Evolutionary conservation across 1,139 yeast species (phyloP).

Genomic region (Pichia sp.): DNA sequence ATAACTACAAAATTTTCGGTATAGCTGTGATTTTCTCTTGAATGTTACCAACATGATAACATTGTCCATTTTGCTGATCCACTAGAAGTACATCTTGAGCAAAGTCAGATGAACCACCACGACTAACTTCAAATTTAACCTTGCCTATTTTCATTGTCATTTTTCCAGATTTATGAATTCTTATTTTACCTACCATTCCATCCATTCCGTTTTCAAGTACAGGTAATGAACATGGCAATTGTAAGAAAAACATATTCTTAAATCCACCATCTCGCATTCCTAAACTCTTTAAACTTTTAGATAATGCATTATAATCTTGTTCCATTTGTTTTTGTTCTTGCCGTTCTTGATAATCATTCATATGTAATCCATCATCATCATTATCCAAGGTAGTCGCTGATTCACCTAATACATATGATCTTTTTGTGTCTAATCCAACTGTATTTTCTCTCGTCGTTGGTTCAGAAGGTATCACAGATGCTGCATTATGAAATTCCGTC

Average conservation of each 20-base stretch:
- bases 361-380: constrained; percentile 18
- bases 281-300: constrained; percentile 22
- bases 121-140: constrained; percentile 58
- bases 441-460: constrained; percentile 21
- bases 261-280: neutral
- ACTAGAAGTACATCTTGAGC: constrained; percentile 70
- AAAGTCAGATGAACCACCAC: constrained; percentile 70
- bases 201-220: constrained; percentile 33
- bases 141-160: constrained; percentile 70
- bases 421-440: too few species aligned
- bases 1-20: constrained; percentile 34
- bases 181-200: constrained; percentile 67
- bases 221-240: constrained; percentile 68
- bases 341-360: constrained; percentile 29
- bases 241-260: constrained; percentile 44
- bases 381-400: neutral
- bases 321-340: constrained; percentile 29
- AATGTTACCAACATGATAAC: constrained; percentile 58
- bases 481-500: constrained; percentile 26
- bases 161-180: constrained; percentile 78
- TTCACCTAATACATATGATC: too few species aligned
- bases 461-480: constrained; percentile 21
- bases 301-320: constrained; percentile 35
- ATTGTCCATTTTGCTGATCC: constrained; percentile 40
- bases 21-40: constrained; percentile 47